These are phyloP conservation scores for Phytophthora podocarpi DNA, from an alignment of 352 stramenopile genomes.

Conservation along the genomic window DNA sequence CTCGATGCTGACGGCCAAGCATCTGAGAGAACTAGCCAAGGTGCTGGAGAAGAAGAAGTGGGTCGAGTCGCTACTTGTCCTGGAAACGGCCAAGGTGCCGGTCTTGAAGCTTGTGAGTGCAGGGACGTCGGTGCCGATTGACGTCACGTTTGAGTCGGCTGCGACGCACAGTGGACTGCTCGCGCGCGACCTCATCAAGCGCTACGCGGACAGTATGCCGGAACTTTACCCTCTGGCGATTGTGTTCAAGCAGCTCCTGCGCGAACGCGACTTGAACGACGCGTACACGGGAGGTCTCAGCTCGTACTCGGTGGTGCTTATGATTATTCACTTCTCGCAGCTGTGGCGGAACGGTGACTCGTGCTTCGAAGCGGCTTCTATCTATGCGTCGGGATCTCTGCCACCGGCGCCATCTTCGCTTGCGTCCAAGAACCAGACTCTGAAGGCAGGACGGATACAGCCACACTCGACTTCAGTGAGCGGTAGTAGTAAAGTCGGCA, in stretches of 20 bases:
- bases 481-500: constrained; percentile 20
- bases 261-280: constrained; percentile 90
- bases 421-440: constrained; percentile 26
- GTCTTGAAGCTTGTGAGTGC: constrained; percentile 84
- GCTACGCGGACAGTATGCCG: constrained; percentile 80
- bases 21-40: constrained; percentile 62
- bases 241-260: constrained; percentile 91
- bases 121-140: constrained; percentile 79
- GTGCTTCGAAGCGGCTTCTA: constrained; percentile 59
- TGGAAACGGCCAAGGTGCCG: constrained; percentile 85
- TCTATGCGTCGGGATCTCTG: constrained; percentile 69
- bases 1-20: constrained; percentile 53
- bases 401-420: constrained; percentile 40
- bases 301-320: constrained; percentile 93
- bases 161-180: constrained; percentile 84
- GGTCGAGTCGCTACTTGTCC: constrained; percentile 82
- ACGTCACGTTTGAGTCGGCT: constrained; percentile 86
- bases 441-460: constrained; percentile 33
- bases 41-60: constrained; percentile 66
- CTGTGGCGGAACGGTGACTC: constrained; percentile 62
- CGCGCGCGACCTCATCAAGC: constrained; percentile 85
- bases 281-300: constrained; percentile 91
- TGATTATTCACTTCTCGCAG: constrained; percentile 90
- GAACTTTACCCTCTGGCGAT: constrained; percentile 90
- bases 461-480: background rate